Evolutionary conservation across 2,329 filamentous ascomycete genomes (phyloP).

Genomic region (Aspergillus sp.): DNA sequence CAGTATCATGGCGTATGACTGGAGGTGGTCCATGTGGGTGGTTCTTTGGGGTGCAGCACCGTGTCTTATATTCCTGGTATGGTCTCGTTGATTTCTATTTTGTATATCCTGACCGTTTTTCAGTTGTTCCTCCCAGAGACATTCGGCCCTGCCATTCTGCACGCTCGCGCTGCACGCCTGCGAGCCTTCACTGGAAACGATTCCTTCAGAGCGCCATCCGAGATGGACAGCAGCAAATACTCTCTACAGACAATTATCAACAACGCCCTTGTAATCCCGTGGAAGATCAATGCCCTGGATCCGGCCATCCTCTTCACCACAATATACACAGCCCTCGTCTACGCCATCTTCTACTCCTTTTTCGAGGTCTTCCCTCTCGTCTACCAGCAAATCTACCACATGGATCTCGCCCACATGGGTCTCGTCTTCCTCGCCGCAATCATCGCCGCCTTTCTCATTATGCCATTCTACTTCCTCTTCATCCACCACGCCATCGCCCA

Average conservation of each 20-base stretch:
- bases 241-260: neutral
- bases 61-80: too few relatives aligned
- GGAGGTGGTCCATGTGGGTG: too few relatives aligned
- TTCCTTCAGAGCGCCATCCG: slow-evolving; percentile 55
- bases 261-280: slow-evolving; percentile 60
- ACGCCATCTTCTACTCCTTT: slow-evolving; percentile 48
- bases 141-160: too few relatives aligned
- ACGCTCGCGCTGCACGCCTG: neutral
- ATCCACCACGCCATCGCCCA: slow-evolving; percentile 51
- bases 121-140: too few relatives aligned
- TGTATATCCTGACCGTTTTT: too few relatives aligned
- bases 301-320: slow-evolving; percentile 63
- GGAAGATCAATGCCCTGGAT: slow-evolving; percentile 61
- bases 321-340: slow-evolving; percentile 62
- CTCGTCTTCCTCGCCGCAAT: neutral
- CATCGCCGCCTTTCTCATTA: slow-evolving; percentile 44
- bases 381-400: neutral
- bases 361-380: slow-evolving; percentile 5
- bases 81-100: too few relatives aligned
- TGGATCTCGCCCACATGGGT: neutral
- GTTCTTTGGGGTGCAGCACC: too few relatives aligned
- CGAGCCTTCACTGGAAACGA: slow-evolving; percentile 56
- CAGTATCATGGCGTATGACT: too few relatives aligned
- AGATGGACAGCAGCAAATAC: slow-evolving; percentile 46
- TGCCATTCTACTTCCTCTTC: slow-evolving; percentile 51